These are phyloP conservation scores for Chytriomyces confervae DNA, from an alignment of 192 early-diverging fungal species.

Conservation along the genomic window DNA sequence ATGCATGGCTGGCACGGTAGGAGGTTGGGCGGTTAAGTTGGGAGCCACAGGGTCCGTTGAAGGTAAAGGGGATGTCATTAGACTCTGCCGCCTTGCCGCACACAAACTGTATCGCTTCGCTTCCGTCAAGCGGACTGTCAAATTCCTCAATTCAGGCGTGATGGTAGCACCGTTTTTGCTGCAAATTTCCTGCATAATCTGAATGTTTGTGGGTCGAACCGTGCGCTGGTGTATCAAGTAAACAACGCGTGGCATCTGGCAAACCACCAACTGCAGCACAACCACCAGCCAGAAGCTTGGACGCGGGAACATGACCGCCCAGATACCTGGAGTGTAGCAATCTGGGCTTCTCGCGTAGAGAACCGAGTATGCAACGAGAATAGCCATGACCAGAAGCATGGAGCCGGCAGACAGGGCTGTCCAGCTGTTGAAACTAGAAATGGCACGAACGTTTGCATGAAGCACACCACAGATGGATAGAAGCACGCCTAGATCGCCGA, in stretches of 20 bases:
- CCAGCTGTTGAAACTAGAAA: constrained; percentile 75
- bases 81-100: not conserved
- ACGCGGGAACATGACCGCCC: constrained; percentile 64
- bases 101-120: not conserved
- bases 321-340: constrained; percentile 60
- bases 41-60: not conserved
- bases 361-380: constrained; percentile 64
- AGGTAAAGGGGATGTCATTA: not conserved
- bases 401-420: constrained; percentile 64
- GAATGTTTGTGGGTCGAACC: constrained; percentile 79
- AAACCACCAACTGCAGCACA: constrained; percentile 61
- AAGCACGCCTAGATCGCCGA: constrained; percentile 66
- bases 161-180: not conserved
- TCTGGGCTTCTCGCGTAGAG: constrained; percentile 63
- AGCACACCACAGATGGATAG: constrained; percentile 75
- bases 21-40: not conserved
- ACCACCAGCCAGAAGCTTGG: constrained; percentile 75
- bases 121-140: not conserved
- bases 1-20: not conserved
- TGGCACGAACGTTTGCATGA: constrained; percentile 80
- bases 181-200: constrained; percentile 81
- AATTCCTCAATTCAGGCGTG: not conserved
- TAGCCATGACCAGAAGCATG: constrained; percentile 48
- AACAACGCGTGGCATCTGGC: constrained; percentile 76
- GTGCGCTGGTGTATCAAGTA: constrained; percentile 71